These are phyloP conservation scores for Mucor piriformis DNA, from an alignment of 371 early-diverging fungal genomes.

Conservation along the genomic window DNA sequence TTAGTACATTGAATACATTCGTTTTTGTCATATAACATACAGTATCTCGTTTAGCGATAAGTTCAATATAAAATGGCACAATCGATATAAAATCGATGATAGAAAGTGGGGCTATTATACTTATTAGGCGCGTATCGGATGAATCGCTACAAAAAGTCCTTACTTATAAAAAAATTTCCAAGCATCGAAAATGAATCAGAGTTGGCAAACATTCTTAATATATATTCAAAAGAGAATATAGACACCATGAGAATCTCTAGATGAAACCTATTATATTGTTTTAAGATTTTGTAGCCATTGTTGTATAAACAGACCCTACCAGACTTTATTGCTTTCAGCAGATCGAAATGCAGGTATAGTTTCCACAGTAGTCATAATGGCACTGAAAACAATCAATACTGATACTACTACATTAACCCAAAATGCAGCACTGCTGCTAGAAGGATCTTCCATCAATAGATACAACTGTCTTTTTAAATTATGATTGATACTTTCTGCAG, in stretches of 20 bases:
- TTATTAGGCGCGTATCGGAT: no score
- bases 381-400: conserved; percentile 74
- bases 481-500: conserved; percentile 31
- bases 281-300: neutral
- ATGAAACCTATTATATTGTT: conserved; percentile 57
- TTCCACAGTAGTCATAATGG: conserved; percentile 82
- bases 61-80: conserved; percentile 80
- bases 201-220: conserved; percentile 60
- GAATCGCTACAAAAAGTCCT: conserved; percentile 1
- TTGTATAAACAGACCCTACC: conserved; percentile 39
- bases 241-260: conserved; percentile 79
- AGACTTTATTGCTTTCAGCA: conserved; percentile 58
- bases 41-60: conserved; percentile 70
- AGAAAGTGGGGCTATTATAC: conserved; percentile 63
- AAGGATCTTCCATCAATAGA: conserved; percentile 71
- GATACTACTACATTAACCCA: conserved; percentile 76
- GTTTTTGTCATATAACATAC: conserved; percentile 36
- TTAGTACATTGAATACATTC: neutral
- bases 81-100: conserved; percentile 83
- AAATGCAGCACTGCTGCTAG: conserved; percentile 75
- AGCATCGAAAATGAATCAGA: conserved; percentile 27
- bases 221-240: conserved; percentile 78
- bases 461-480: conserved; percentile 64
- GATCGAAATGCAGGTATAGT: conserved; percentile 81
- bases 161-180: conserved; percentile 39